These are phyloP conservation scores for Phytophthora sojae DNA, from an alignment of 352 stramenopile genomes.

Conservation along the genomic window DNA sequence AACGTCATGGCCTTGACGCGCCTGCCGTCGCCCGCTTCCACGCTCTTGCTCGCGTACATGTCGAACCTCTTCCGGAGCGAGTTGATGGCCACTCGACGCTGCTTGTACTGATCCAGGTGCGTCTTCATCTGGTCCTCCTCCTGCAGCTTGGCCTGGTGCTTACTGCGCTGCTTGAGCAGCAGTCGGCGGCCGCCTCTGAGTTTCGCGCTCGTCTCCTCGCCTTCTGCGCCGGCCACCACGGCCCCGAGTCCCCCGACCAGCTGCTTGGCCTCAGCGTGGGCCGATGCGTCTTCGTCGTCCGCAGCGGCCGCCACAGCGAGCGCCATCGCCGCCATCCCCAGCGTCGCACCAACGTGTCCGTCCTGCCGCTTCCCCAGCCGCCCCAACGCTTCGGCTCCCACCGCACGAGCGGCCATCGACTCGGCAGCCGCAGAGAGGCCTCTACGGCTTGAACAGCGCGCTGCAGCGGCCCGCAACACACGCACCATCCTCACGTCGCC, in stretches of 20 bases:
- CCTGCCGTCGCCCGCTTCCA: conserved; percentile 36
- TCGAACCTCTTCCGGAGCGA: conserved; percentile 66
- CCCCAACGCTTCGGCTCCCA: background rate
- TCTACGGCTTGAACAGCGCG: conserved; percentile 1
- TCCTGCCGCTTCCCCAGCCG: background rate
- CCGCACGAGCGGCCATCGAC: background rate
- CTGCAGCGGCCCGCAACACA: conserved; percentile 8
- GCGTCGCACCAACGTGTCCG: background rate
- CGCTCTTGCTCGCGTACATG: conserved; percentile 58
- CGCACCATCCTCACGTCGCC: background rate
- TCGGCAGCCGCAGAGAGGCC: background rate
- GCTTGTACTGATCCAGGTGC: conserved; percentile 74
- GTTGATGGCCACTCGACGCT: conserved; percentile 39
- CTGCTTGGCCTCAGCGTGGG: conserved; percentile 18
- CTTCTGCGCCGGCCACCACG: conserved; percentile 6
- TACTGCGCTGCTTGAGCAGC: conserved; percentile 69
- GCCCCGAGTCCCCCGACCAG: conserved; percentile 7
- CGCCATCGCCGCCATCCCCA: conserved; percentile 18
- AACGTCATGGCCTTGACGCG: conserved; percentile 71
- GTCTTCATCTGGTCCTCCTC: conserved; percentile 74
- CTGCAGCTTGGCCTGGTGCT: conserved; percentile 65
- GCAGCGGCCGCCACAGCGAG: conserved; percentile 15
- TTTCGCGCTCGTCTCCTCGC: conserved; percentile 25
- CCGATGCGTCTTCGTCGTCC: conserved; percentile 9
- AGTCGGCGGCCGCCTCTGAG: conserved; percentile 37